Percentiles rank a stretch among this genome's conserved stretches.
phyloP scores from a whole-genome alignment of 768 basidiomycete genomes.

The Trametes punicea region DNA sequence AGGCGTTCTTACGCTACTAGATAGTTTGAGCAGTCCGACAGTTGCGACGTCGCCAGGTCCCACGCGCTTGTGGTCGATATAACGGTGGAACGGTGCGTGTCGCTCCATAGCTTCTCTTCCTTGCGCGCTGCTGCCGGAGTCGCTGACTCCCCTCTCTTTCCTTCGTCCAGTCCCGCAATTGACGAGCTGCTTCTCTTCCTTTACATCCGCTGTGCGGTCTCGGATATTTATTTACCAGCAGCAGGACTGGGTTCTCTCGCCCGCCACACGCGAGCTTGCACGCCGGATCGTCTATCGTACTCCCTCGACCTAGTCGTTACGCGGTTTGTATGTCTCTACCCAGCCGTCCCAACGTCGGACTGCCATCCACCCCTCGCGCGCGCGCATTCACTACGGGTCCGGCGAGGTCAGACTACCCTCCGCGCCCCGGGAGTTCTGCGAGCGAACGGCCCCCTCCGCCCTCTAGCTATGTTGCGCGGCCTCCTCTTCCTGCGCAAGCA shows the following conservation, averaged over 20 bases:
- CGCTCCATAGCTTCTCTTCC: not conserved
- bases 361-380: slow-evolving; percentile 42
- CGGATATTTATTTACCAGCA: slow-evolving; percentile 7
- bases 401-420: slow-evolving; percentile 15
- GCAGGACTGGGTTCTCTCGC: slow-evolving; percentile 18
- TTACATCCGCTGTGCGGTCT: slow-evolving; percentile 20
- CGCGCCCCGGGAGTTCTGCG: slow-evolving; percentile 23
- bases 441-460: slow-evolving; percentile 19
- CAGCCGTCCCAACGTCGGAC: slow-evolving; percentile 30
- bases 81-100: slow-evolving; percentile 6
- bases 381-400: slow-evolving; percentile 22
- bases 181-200: slow-evolving; percentile 14
- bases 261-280: no score
- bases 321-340: slow-evolving; percentile 24
- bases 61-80: slow-evolving; percentile 1
- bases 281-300: slow-evolving; percentile 5
- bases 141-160: slow-evolving; percentile 5
- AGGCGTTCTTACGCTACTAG: not conserved
- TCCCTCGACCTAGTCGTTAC: not conserved
- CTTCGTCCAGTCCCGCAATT: slow-evolving; percentile 3
- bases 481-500: slow-evolving; percentile 8
- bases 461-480: not conserved
- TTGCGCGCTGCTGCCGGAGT: not conserved
- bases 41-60: slow-evolving; percentile 9
- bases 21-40: slow-evolving; percentile 4